Base-by-base conservation (phyloP, 257 asterid species). In the Penstemon davidsonii region DNA sequence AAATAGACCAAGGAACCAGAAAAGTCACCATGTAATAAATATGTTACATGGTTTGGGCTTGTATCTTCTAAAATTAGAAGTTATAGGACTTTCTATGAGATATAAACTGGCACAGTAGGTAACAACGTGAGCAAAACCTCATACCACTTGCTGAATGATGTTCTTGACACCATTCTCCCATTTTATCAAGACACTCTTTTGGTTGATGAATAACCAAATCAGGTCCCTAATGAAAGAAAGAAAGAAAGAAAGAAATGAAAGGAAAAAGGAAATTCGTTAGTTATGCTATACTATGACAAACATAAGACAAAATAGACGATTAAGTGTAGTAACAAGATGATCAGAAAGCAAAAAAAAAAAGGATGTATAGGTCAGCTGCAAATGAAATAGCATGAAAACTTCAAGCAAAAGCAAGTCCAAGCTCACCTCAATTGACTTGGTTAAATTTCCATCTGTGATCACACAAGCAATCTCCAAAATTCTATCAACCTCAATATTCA, bases 101-200 rank as follows among this genome's bases (percentile, higher is more conserved):
- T 38, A 63, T 52, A 67, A 55, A 53, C 60, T n/a, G 3, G 50
- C 66, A 68, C 8, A 45, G 72, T 66, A 62, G 68, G 62, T 18
- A 42, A 69, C 47, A 62, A 64, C 39, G 69, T 25, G 5, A 42
- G 4, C 10, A 49, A 70, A 74, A 73, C 69, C 47, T 68, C 83
- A 69, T 79, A 90, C 99, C 97, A 83, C 97, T 93, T 60, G 81
- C 87, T 56, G 71, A 72, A 78, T 90, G 99, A 82, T 93, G 99
- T 67, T 82, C 82, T 79, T 87, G 96, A 80, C 99, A 93, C 99
- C 99, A 93, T 73, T 88, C 87, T 62, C 97, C 97, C 99, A 93
- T 93, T 68, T 78, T 78, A 75, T 88, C 95, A 70, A 93, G 80
- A 61, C 96, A 88, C 78, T 90, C 96, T 76, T 80, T 82, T 37